Percentiles rank a stretch among this genome's conserved stretches.
phyloP scores from a whole-genome alignment of 768 basidiomycete genomes.

The Leccinum rimulosum region DNA sequence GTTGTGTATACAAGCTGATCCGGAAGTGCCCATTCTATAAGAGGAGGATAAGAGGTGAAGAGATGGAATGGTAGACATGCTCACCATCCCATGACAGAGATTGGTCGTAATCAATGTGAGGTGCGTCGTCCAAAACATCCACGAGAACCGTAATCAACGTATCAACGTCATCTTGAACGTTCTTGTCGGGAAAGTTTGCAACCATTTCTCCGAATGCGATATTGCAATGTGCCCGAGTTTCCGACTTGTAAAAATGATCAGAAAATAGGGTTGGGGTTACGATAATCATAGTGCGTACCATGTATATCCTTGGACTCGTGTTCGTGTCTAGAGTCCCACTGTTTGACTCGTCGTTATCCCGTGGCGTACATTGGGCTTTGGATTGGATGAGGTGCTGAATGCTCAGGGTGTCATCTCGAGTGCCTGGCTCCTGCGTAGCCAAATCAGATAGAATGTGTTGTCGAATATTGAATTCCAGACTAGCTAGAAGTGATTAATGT shows the following conservation, averaged over 20 bases:
- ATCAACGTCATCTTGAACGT: slow-evolving; percentile 50
- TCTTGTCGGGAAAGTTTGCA: slow-evolving; percentile 54
- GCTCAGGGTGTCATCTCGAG: slow-evolving; percentile 44
- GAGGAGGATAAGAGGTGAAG: not conserved
- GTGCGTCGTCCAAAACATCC: slow-evolving; percentile 68
- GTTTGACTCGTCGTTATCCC: slow-evolving; percentile 8
- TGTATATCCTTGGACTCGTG: slow-evolving; percentile 40
- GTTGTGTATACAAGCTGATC: slow-evolving; percentile 83
- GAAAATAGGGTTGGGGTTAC: not conserved
- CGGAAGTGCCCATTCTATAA: slow-evolving; percentile 80
- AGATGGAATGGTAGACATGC: slow-evolving; percentile 7
- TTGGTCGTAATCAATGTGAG: slow-evolving; percentile 73
- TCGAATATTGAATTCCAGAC: slow-evolving; percentile 76
- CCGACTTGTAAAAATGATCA: slow-evolving; percentile 44
- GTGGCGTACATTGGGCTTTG: slow-evolving; percentile 49
- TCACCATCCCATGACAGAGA: slow-evolving; percentile 80
- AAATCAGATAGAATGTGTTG: slow-evolving; percentile 76
- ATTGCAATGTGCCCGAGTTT: slow-evolving; percentile 72
- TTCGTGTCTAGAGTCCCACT: slow-evolving; percentile 23
- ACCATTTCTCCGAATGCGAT: slow-evolving; percentile 83
- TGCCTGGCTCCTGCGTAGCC: slow-evolving; percentile 52
- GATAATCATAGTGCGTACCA: slow-evolving; percentile 43
- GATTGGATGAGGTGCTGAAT: slow-evolving; percentile 60
- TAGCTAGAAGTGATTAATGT: slow-evolving; percentile 24
- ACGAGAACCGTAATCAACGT: slow-evolving; percentile 58